phyloP scores from a whole-genome alignment of 75 land plant species.

The Gnetum montanum region DNA sequence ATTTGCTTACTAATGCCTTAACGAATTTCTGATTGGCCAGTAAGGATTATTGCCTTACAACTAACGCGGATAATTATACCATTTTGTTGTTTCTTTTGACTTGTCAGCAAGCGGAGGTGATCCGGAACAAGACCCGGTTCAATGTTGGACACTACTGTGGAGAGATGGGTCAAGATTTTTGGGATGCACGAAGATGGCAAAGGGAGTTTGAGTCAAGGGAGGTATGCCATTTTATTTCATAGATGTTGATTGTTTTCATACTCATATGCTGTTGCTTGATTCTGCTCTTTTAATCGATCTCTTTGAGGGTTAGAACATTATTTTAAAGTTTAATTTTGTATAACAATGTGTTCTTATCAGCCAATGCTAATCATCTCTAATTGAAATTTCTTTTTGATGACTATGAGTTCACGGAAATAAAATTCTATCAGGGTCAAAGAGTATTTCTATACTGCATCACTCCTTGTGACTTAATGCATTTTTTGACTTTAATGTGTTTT shows the following conservation, averaged over 20 bases:
- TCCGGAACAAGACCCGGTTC: constrained; percentile 70
- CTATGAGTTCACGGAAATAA: no score
- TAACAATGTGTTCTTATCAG: no score
- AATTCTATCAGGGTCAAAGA: no score
- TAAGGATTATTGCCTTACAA: neutral
- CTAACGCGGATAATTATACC: neutral
- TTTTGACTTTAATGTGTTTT: no score
- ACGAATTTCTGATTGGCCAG: no score
- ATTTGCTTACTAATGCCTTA: no score
- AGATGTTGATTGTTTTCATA: constrained; percentile 1
- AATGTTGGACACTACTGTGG: constrained; percentile 97
- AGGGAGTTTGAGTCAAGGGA: constrained; percentile 94
- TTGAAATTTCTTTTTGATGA: no score
- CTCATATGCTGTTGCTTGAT: neutral
- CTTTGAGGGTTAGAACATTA: no score
- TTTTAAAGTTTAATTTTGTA: no score
- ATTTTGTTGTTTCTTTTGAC: neutral
- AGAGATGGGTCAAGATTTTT: constrained; percentile 98
- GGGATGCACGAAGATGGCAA: constrained; percentile 98
- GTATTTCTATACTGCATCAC: neutral
- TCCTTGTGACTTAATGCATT: neutral
- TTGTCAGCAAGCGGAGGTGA: constrained; percentile 98
- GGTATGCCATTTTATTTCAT: constrained; percentile 26
- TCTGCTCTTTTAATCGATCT: constrained; percentile 3
- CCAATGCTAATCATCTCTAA: no score